A percentile compares a stretch with the other conserved stretches of the same genome.
Conservation (phyloP, 495 filamentous ascomycete species). For the Aspergillus affinis region DNA sequence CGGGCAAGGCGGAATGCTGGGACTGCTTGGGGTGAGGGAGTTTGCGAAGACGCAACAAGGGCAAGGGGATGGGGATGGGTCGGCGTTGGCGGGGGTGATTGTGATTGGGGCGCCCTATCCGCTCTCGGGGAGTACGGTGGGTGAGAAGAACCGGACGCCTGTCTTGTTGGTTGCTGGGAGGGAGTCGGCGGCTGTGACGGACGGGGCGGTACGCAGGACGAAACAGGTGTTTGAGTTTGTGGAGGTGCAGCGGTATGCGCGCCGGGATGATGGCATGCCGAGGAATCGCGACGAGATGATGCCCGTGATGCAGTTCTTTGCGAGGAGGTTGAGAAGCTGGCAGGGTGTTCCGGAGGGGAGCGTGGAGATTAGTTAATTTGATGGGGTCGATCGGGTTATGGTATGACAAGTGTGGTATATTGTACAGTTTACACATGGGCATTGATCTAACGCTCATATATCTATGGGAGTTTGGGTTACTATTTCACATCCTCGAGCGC, state of each 20-base stretch:
- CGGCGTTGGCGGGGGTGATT: slow-evolving; percentile 59
- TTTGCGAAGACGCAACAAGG: slow-evolving; percentile 13
- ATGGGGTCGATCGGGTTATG: not conserved
- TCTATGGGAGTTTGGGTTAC: slow-evolving; percentile 5
- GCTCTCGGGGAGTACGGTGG: slow-evolving; percentile 36
- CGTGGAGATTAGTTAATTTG: slow-evolving; percentile 46
- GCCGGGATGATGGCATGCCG: slow-evolving; percentile 80
- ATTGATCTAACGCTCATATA: slow-evolving; percentile 1
- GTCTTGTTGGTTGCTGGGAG: slow-evolving; percentile 70
- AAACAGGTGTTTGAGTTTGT: slow-evolving; percentile 70
- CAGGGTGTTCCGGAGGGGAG: slow-evolving; percentile 60
- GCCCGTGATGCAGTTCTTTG: slow-evolving; percentile 93
- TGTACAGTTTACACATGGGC: slow-evolving; percentile 19
- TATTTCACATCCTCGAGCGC: slow-evolving; percentile 50
- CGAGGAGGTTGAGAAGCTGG: slow-evolving; percentile 66
- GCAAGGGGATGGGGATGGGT: slow-evolving; percentile 23
- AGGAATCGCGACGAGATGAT: slow-evolving; percentile 79
- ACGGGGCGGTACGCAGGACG: slow-evolving; percentile 58
- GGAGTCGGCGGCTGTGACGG: slow-evolving; percentile 60
- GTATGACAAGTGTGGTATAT: not conserved
- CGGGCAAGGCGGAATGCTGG: slow-evolving; percentile 84
- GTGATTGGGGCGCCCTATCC: slow-evolving; percentile 76
- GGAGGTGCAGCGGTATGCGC: slow-evolving; percentile 72
- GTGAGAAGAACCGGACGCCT: slow-evolving; percentile 62
- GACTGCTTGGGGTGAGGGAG: slow-evolving; percentile 56